These are phyloP conservation scores for Erysimum cheiri DNA, from an alignment of 441 rosid genomes.

Conservation along the genomic window DNA sequence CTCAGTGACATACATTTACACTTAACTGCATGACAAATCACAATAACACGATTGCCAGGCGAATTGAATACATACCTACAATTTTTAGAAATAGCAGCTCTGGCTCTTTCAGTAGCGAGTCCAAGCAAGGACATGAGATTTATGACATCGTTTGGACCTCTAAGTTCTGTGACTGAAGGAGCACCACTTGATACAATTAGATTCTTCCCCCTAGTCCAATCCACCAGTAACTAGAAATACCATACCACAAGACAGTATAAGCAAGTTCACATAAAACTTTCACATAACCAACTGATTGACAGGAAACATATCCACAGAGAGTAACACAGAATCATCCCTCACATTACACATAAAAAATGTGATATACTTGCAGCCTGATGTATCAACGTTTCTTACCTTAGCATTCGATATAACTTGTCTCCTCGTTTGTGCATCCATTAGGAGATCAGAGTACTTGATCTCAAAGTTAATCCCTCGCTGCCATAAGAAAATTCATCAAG, in stretches of 20 bases:
- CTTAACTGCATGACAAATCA: background rate
- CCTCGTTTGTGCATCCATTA: slow-evolving; percentile 66
- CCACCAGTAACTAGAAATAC: slow-evolving; percentile 66
- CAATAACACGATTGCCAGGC: slow-evolving; percentile 7
- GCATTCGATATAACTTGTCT: slow-evolving; percentile 78
- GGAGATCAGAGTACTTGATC: slow-evolving; percentile 70
- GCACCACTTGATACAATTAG: slow-evolving; percentile 76
- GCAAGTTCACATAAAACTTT: slow-evolving; percentile 2
- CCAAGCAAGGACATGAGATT: slow-evolving; percentile 80
- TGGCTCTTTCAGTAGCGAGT: slow-evolving; percentile 72
- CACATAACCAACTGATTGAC: slow-evolving; percentile 13
- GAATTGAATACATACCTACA: slow-evolving; percentile 63
- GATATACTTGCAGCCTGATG: slow-evolving; percentile 4
- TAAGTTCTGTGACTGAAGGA: slow-evolving; percentile 71
- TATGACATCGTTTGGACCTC: slow-evolving; percentile 89
- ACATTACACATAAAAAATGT: background rate
- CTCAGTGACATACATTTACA: slow-evolving; percentile 24
- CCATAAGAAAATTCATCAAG: slow-evolving; percentile 18
- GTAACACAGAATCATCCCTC: slow-evolving; percentile 2
- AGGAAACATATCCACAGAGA: background rate
- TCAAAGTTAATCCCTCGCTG: slow-evolving; percentile 92
- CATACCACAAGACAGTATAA: slow-evolving; percentile 22
- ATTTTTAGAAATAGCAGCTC: slow-evolving; percentile 75
- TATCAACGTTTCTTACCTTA: slow-evolving; percentile 57
- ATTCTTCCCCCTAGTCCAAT: slow-evolving; percentile 87